Evolutionary conservation across 2,329 filamentous ascomycete species (phyloP), one percentile per base, ranked within the genome.

Genomic region (Neonectria magnoliae): DNA sequence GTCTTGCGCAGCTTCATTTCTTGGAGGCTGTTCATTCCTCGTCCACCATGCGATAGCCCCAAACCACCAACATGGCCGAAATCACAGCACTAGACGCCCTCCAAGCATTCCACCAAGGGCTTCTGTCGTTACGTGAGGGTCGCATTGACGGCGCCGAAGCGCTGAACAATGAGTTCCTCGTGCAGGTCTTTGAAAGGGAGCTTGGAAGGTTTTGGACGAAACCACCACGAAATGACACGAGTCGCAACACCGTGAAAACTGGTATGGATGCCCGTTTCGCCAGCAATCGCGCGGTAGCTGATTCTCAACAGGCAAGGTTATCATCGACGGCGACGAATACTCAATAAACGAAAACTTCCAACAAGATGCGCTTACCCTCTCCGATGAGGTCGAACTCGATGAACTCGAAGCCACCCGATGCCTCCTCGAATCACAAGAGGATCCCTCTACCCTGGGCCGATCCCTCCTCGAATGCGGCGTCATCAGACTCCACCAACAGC

Each of bases 311-410:
- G 94, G 93, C 62, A 94, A 92, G 76, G 84, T 98, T 71, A 88
- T 83, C 36, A 81, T 97, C 63, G 87, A 88, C 71, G 91, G 90
- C 67, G 86, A 88, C 36, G 88, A 94, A 73, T 98, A 93, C 78
- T 83, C 86, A 22, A 84, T 99, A 81, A 98, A 97, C 79, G 87
- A 92, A 60, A 90, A 93, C 67, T 98, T 99, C 79, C 90, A 95
- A 75, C 91, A 97, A 78, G 89, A 91, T 71, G 88, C 90, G 25
- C 84, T 97, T 33, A 88, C 93, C 72, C 84, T 99, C 41, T 92
- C 95, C 60, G 94, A 98, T 78, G 93, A 93, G 71, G 84, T 98
- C 66, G 90, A 97, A 73, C 84, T 99, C 57, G 94, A 99, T 80
- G 97, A 99, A 79, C 77, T 97, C 62, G 88, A 96, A 72, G 91